Conservation (phyloP, 1,284 basidiomycete species). For the Nidula niveotomentosa region DNA sequence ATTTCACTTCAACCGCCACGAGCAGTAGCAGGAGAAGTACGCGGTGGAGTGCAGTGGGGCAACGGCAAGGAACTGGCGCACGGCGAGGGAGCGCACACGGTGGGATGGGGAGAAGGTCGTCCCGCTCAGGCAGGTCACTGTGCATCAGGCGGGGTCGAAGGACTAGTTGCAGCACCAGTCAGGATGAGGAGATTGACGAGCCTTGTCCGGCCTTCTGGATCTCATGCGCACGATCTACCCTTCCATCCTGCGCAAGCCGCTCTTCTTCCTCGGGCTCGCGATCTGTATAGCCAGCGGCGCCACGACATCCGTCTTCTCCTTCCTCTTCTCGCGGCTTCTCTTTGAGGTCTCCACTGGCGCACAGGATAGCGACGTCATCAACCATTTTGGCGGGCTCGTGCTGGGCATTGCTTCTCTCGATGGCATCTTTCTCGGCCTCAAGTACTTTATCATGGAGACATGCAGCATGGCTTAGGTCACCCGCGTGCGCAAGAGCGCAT, state of each 20-base stretch:
- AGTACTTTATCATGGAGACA: conserved; percentile 3
- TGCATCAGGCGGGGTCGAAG: conserved; percentile 28
- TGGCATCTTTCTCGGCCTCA: conserved; percentile 63
- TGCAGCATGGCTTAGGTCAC: background rate
- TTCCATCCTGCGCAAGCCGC: conserved; percentile 72
- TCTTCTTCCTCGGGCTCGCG: conserved; percentile 69
- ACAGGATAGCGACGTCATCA: conserved; percentile 62
- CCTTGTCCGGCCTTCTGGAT: conserved; percentile 37
- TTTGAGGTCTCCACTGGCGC: conserved; percentile 77
- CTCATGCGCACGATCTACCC: conserved; percentile 65
- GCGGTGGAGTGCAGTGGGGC: conserved; percentile 40
- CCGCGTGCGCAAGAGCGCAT: conserved; percentile 46
- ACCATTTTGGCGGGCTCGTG: conserved; percentile 65
- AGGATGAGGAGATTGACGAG: conserved; percentile 10
- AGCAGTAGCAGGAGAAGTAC: conserved; percentile 21
- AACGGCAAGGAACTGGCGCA: conserved; percentile 32
- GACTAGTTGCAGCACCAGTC: conserved; percentile 17
- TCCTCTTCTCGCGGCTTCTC: conserved; percentile 82
- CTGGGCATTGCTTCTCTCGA: conserved; percentile 77
- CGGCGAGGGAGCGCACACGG: conserved; percentile 22
- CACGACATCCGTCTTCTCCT: conserved; percentile 88
- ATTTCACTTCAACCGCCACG: conserved; percentile 27
- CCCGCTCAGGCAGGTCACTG: conserved; percentile 13
- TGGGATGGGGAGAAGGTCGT: conserved; percentile 21
- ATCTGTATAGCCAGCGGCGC: conserved; percentile 72